A percentile compares a stretch with the other conserved stretches of the same genome.
phyloP scores from a whole-genome alignment of 257 asterid genomes.

The Scutellaria galericulata region DNA sequence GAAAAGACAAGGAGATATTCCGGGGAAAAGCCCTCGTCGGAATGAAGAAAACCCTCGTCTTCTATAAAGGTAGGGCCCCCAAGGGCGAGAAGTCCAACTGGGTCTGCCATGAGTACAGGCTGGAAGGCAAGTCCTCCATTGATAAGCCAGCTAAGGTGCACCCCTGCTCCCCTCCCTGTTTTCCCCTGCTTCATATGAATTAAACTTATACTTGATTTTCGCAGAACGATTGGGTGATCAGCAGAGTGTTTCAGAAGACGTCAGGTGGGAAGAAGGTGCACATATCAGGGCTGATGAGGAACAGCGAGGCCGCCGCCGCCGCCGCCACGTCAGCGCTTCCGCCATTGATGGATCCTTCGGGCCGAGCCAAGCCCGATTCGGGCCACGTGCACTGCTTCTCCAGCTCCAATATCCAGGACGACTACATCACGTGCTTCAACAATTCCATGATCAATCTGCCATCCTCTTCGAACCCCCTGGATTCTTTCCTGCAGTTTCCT shows the following conservation, averaged over 20 bases:
- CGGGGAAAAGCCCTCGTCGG: constrained; percentile 68
- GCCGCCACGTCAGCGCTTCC: constrained; percentile 50
- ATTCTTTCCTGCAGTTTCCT: constrained; percentile 44
- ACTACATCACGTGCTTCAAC: constrained; percentile 37
- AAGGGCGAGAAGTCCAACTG: constrained; percentile 81
- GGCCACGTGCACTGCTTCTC: constrained; percentile 97
- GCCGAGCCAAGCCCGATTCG: constrained; percentile 30
- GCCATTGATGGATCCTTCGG: constrained; percentile 56
- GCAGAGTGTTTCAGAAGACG: constrained; percentile 86
- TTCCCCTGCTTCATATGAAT: background rate
- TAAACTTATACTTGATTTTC: background rate
- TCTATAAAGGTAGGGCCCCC: constrained; percentile 87
- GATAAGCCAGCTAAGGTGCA: constrained; percentile 54
- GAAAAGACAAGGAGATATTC: constrained; percentile 80
- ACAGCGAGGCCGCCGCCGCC: constrained; percentile 23
- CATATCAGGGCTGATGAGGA: constrained; percentile 62
- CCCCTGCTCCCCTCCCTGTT: constrained; percentile 22
- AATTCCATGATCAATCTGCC: constrained; percentile 26
- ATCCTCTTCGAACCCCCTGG: constrained; percentile 40
- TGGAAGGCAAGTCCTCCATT: constrained; percentile 58
- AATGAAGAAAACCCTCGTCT: constrained; percentile 85
- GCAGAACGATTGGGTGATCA: constrained; percentile 95
- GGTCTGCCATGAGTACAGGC: constrained; percentile 84
- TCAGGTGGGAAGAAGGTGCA: constrained; percentile 77
- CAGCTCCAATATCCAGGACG: constrained; percentile 50